Base-by-base conservation (phyloP, 1,284 basidiomycete species). In the Tylopilus sp. region DNA sequence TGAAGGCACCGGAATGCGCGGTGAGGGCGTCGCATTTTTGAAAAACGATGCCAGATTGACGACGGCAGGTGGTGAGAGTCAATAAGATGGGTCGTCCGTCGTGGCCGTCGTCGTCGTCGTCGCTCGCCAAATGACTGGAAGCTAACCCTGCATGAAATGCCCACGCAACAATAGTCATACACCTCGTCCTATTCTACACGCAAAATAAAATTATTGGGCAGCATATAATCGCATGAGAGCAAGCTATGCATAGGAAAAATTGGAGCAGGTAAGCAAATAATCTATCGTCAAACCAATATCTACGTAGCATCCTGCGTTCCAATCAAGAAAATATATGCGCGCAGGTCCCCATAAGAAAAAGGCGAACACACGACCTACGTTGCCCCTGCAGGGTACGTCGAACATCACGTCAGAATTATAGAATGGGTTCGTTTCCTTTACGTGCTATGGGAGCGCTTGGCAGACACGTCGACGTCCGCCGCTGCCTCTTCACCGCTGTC, bases 401-500 rank as follows among this genome's bases (percentile, higher is more conserved):
- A 11, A 45, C 38, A 28, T 46, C 25, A 40, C 30, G 29, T 50
- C 48, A 64, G 25, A 29, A 41, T 49, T 26, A 60, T 35, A 61
- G 46, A 18, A 16, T 21, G 13, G 53, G 10, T 19, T 67, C 66
- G 43, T 69, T 69, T 46, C 63, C 62, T 60, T 66, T 71, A 51
- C 70, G 68, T 54, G 68, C 60, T 8, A 70, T 55, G 30, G 69
- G 64, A 37, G 64, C 69, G 51, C 44, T 64, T 59, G 67, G 75
- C 56, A 73, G 54, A 50, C 76, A 72, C 10, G 76, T 75, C 48
- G 86, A 88, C 57, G 82, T 84, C 74, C 87, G 80, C 73, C 88
- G 75, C 63, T 89, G 88, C 54, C 87, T 75, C 70, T 90, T 90
- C 78, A 90, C 77, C 34, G 84, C 77, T 40, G 76, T 59, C 36